phyloP scores from a whole-genome alignment of 768 basidiomycete genomes.

The Agrocybe pediades region DNA sequence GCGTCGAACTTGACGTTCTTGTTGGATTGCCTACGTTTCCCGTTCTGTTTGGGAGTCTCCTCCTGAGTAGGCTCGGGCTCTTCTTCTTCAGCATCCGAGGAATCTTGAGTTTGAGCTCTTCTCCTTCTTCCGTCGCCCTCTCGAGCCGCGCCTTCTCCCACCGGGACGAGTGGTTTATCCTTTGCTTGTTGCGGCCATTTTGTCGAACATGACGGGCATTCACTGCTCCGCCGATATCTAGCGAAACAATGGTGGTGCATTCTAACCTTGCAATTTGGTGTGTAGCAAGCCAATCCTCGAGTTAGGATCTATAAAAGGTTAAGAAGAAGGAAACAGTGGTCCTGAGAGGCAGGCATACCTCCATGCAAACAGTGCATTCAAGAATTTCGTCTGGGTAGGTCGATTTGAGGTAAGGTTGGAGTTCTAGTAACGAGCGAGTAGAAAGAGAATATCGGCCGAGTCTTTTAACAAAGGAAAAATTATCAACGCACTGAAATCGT shows the following conservation, averaged over 20 bases:
- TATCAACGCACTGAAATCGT: constrained; percentile 3
- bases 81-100: constrained; percentile 40
- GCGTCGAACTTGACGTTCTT: constrained; percentile 20
- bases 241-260: constrained; percentile 70
- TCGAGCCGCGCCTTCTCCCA: constrained; percentile 72
- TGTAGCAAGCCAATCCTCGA: constrained; percentile 64
- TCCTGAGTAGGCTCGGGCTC: constrained; percentile 34
- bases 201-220: constrained; percentile 58
- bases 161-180: constrained; percentile 45
- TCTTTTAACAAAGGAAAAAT: constrained; percentile 29
- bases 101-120: constrained; percentile 30
- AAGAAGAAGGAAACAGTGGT: not conserved
- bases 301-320: constrained; percentile 56
- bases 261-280: constrained; percentile 59
- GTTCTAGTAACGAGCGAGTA: constrained; percentile 72
- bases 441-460: constrained; percentile 77
- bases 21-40: constrained; percentile 10
- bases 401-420: constrained; percentile 70
- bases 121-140: constrained; percentile 56
- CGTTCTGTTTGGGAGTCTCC: constrained; percentile 23
- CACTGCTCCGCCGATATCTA: constrained; percentile 40
- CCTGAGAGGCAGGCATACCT: constrained; percentile 42
- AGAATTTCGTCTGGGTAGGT: constrained; percentile 70
- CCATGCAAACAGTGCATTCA: constrained; percentile 75
- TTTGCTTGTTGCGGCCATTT: constrained; percentile 62